Conservation (phyloP, 2,329 filamentous ascomycete genomes). For the Tolypocladium inflatum region DNA sequence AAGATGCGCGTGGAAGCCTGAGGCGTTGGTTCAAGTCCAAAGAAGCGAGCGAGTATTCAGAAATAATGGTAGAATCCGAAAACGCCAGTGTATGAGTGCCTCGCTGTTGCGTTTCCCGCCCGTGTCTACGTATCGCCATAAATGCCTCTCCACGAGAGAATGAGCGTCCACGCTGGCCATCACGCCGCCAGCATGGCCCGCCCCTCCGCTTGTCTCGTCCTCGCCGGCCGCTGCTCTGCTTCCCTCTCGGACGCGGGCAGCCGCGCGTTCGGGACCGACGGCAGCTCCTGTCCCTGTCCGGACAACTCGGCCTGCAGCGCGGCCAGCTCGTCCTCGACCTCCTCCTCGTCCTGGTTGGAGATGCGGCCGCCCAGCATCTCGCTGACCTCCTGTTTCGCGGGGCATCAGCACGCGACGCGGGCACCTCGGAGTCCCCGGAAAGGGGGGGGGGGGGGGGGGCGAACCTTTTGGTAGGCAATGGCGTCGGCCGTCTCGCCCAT, state of each 20-base stretch:
- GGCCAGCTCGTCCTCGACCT: slow-evolving; percentile 91
- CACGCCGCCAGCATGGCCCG: slow-evolving; percentile 30
- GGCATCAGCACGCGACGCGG: slow-evolving; percentile 2
- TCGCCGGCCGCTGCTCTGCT: slow-evolving; percentile 6
- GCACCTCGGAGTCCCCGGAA: background rate
- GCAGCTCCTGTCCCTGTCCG: slow-evolving; percentile 14
- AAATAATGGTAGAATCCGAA: slow-evolving; percentile 7
- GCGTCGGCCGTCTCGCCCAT: slow-evolving; percentile 90
- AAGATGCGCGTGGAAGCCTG: background rate
- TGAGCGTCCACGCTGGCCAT: background rate
- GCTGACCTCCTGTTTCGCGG: slow-evolving; percentile 63
- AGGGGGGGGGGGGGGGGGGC: no score
- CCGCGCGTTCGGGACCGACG: slow-evolving; percentile 21
- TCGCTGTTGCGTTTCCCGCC: slow-evolving; percentile 4
- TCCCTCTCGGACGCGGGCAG: slow-evolving; percentile 17
- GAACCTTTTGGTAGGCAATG: slow-evolving; percentile 78
- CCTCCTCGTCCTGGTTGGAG: slow-evolving; percentile 91
- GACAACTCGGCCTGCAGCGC: slow-evolving; percentile 51
- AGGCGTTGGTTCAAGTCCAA: background rate
- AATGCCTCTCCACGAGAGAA: background rate
- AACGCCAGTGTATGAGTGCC: slow-evolving; percentile 13
- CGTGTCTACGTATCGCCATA: slow-evolving; percentile 2
- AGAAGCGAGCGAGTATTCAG: background rate
- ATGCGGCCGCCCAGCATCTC: slow-evolving; percentile 83
- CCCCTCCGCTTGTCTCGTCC: slow-evolving; percentile 19